phyloP scores from a whole-genome alignment of 2,329 filamentous ascomycete genomes.

The Cordyceps fumosorosea region DNA sequence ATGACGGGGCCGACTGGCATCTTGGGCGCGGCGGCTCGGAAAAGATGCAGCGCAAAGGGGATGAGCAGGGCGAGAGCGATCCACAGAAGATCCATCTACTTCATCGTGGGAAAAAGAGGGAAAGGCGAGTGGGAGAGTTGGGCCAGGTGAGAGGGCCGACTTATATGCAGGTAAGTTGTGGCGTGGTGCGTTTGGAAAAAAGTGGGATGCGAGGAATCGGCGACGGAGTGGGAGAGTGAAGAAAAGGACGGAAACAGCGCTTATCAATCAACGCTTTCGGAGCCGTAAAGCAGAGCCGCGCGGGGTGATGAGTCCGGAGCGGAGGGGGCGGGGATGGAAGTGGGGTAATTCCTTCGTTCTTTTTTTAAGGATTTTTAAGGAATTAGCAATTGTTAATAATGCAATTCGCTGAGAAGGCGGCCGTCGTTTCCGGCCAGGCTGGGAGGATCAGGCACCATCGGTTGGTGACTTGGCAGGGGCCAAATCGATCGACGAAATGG shows the following conservation, averaged over 20 bases:
- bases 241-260: not conserved
- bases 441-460: too few relatives aligned
- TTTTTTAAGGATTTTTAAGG: not conserved
- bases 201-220: not conserved
- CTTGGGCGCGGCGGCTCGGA: conserved; percentile 8
- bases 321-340: not conserved
- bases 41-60: not conserved
- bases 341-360: not conserved
- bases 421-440: too few relatives aligned
- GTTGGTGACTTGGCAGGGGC: too few relatives aligned
- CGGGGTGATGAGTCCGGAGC: not conserved
- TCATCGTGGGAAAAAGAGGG: not conserved
- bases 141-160: not conserved
- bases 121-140: not conserved
- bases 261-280: not conserved
- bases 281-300: too few relatives aligned
- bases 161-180: not conserved
- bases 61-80: not conserved
- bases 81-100: conserved; percentile 9
- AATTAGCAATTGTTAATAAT: not conserved
- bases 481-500: too few relatives aligned
- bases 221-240: not conserved
- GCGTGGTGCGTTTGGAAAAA: not conserved
- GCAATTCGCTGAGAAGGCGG: not conserved
- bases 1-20: conserved; percentile 40